phyloP scores from a whole-genome alignment of 2,329 filamentous ascomycete species.

The Lasiodiplodia sp. region DNA sequence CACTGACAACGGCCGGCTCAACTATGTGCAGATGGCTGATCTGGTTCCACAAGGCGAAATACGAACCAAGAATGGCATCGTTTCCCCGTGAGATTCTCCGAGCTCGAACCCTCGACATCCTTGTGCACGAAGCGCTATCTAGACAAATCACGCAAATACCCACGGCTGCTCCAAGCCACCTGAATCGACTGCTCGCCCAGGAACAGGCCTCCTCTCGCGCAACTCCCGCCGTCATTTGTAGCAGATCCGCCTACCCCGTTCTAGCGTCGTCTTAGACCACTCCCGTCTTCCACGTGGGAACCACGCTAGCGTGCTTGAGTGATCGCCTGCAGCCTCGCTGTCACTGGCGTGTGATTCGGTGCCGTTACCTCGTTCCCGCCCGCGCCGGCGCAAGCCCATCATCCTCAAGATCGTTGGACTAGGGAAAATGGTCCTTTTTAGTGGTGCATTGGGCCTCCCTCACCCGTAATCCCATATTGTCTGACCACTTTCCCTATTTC shows the following conservation, averaged over 20 bases:
- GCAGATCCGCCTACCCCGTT: not conserved
- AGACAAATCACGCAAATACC: not conserved
- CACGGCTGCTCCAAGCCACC: not conserved
- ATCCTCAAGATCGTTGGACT: not conserved
- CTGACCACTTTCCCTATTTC: not conserved
- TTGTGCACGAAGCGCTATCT: not conserved
- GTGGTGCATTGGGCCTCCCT: not conserved
- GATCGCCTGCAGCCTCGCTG: not conserved
- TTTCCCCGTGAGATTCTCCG: slow-evolving; percentile 12
- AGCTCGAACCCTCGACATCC: slow-evolving; percentile 1
- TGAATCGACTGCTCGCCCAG: not conserved
- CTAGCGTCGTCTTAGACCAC: not conserved
- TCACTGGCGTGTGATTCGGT: slow-evolving; percentile 5
- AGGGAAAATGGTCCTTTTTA: not conserved
- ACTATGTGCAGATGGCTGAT: not conserved
- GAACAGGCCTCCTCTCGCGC: not conserved
- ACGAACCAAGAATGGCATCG: not conserved
- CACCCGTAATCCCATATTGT: not conserved
- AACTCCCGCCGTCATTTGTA: not conserved
- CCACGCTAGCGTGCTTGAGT: not conserved
- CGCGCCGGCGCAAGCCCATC: not conserved
- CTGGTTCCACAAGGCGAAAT: not conserved
- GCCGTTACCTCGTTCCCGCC: not conserved
- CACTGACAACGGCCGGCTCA: not conserved
- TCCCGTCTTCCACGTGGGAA: slow-evolving; percentile 9